Evolutionary conservation across 2,329 filamentous ascomycete species (phyloP), one percentile per base, ranked within the genome.

Genomic region (Diplodia intermedia): DNA sequence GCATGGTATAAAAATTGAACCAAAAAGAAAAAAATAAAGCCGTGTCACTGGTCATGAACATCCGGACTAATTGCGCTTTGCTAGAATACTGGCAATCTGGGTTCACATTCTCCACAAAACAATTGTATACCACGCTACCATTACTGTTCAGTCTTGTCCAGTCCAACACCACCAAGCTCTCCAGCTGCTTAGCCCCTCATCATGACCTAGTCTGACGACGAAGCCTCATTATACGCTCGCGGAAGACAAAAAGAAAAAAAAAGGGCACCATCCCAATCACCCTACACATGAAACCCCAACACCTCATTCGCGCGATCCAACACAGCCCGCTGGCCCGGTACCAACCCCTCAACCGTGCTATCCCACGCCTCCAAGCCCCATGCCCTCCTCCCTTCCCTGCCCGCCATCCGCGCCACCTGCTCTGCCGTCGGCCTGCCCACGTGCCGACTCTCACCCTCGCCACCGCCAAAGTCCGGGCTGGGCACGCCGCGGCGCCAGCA

Each of bases 401-500:
- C 79, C 29, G 85, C 76, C 65, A 79, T 69, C 1, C 65, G 50
- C 33, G 75, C 73, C 68, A 84, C 77, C 53, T 83, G 78, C 38
- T 78, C 77, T 1, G 77, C 74, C 8, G 69, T 75, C 4, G 79
- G 72, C 7, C 83, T 74, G 0, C 82, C 83, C 8, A 81, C 71
- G 72, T 85, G 82, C 65, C 79, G 72, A 36, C 77, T 79, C 75
- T 93, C 91, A 5, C 91, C 91, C 62, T 85, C 81, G 0, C 91
- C 91, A 1, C 82, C 81, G 0, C 82, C 82, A 72, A 85, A 85
- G 68, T 85, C 84, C 0, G 84, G 83, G 18, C 77, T 76, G 1
- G 81, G 81, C 0, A 71, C 75, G 4, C 93, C 93, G 0, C 82
- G 76, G 2, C 90, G 78, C 72, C 95, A 95, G 0, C 88, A 86